Evolutionary conservation across 2,329 filamentous ascomycete genomes (phyloP), one percentile per base, ranked within the genome.

Genomic region (Ascocoryne sarcoides): DNA sequence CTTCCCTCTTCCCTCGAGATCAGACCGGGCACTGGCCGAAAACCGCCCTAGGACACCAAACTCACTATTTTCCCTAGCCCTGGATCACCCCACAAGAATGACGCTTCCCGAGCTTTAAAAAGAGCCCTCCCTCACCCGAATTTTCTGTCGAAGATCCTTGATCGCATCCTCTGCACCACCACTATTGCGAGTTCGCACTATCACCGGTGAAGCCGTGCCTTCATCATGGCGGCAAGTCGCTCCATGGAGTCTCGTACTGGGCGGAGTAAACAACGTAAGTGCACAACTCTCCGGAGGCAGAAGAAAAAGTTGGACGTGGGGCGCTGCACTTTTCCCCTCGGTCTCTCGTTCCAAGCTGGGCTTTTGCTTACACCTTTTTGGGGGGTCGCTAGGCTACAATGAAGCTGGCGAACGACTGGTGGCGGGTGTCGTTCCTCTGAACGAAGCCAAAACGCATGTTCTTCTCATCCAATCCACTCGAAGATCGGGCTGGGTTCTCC

Each of bases 381-480:
- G 20, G n/a, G n/a, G n/a, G 31, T 53, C 42, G 56, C 41, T 65
- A 96, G 92, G 89, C 59, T 98, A 96, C 67, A 89, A 86, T 59
- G 68, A 84, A 45, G 84, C 87, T 62, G 90, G 90, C 67, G 90
- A 96, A 67, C 83, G 92, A 52, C 80, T 96, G 47, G 92, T 98
- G 55, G 90, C 92, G 46, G 92, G 92, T 54, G 81, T 96, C 43
- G 92, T 98, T 35, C 87, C 92, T 50, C 71, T 96, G 50, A 92
- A 86, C 40, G 65, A 74, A 56, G 89, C 95, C 67, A 90, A 86
- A 63, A 81, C 79, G 55, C 82, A 84, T 62, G 90, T 98, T 46
- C 74, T 98, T 53, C 73, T 98, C 53, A 95, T 96, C 56, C 88
- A 95, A 68, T 95, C 88, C 40, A 90, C 85, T 38, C 78, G 86